These are phyloP conservation scores for Tuber aestivum DNA, from an alignment of 495 filamentous ascomycete species.

Conservation along the genomic window DNA sequence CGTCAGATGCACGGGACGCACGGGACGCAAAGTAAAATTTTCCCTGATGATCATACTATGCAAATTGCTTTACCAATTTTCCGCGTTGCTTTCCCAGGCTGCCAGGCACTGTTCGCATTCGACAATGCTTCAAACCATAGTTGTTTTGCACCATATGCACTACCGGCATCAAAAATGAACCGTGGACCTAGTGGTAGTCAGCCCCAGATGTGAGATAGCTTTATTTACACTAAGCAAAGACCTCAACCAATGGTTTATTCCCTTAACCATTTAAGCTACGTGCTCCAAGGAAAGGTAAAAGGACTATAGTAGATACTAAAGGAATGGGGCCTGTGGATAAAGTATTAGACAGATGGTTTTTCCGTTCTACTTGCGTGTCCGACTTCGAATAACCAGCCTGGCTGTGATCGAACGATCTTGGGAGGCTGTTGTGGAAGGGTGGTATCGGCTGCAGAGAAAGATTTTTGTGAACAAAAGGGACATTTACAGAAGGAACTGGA, in stretches of 20 bases:
- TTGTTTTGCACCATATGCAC: slow-evolving; percentile 9
- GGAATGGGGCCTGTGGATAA: not conserved
- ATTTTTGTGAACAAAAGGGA: not conserved
- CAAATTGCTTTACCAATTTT: slow-evolving; percentile 13
- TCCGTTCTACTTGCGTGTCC: not conserved
- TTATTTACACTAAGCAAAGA: not conserved
- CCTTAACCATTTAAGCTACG: not conserved
- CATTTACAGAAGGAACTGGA: not conserved
- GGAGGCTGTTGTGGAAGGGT: not conserved
- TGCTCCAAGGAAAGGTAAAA: not conserved
- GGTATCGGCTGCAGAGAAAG: not conserved
- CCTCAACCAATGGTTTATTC: not conserved
- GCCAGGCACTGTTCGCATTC: slow-evolving; percentile 18
- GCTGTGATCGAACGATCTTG: not conserved
- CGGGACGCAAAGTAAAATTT: too few relatives aligned
- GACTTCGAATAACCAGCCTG: not conserved
- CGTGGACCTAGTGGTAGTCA: not conserved
- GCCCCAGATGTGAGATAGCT: not conserved
- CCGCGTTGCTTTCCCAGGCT: slow-evolving; percentile 2
- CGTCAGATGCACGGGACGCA: too few relatives aligned
- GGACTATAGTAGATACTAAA: not conserved
- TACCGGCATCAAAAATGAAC: slow-evolving; percentile 4
- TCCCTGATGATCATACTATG: not conserved
- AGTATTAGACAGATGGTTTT: not conserved
- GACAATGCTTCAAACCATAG: slow-evolving; percentile 19